Conservation (phyloP, 1,284 basidiomycete species). For the Ustilago shanxiensis region DNA sequence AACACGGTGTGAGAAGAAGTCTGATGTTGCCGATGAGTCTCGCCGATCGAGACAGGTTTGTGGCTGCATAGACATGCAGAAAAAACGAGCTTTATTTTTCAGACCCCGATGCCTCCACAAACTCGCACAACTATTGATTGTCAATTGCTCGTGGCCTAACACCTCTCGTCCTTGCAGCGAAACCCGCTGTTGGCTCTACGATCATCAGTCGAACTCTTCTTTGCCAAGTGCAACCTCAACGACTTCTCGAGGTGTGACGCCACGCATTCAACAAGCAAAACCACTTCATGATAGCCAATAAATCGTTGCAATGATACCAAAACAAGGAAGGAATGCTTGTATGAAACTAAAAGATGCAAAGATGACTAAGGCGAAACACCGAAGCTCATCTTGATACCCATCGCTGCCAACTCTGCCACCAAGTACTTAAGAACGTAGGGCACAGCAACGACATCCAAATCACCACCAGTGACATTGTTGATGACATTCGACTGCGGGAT, state of each 20-base stretch:
- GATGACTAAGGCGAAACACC: conserved; percentile 34
- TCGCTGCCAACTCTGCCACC: conserved; percentile 75
- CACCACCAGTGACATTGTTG: conserved; percentile 52
- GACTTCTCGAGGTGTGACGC: too few species aligned
- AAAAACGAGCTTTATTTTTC: conserved; percentile 8
- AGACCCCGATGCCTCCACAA: conserved; percentile 6
- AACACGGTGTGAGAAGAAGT: not conserved
- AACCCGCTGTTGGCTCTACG: too few species aligned
- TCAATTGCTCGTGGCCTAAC: too few species aligned
- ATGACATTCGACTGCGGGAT: conserved; percentile 54
- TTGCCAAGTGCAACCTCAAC: too few species aligned
- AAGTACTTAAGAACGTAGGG: conserved; percentile 81
- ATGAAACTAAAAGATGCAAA: not conserved
- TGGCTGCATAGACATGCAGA: conserved; percentile 18
- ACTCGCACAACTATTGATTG: too few species aligned
- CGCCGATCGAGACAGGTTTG: conserved; percentile 35
- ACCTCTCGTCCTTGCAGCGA: too few species aligned
- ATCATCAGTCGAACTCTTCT: too few species aligned
- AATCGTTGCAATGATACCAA: not conserved
- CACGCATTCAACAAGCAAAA: not conserved
- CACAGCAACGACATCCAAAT: conserved; percentile 75
- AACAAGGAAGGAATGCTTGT: not conserved
- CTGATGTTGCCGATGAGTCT: conserved; percentile 24
- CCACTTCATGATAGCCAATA: not conserved
- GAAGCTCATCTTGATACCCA: conserved; percentile 74